Evolutionary conservation across 352 stramenopile genomes (phyloP).

Genomic region (Phytophthora sansomeana): DNA sequence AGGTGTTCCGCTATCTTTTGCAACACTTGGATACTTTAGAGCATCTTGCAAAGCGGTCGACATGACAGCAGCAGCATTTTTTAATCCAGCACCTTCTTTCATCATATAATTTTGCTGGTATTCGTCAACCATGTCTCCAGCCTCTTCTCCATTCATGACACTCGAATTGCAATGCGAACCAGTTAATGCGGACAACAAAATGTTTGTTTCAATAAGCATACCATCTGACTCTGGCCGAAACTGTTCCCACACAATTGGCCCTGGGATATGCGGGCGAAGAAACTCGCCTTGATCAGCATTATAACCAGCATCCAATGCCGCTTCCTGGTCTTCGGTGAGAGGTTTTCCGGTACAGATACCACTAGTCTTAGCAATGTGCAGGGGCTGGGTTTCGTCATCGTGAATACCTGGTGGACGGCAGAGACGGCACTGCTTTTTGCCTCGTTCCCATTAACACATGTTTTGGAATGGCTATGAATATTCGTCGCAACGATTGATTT

Average conservation of each 20-base stretch:
- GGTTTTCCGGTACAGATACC: too few species aligned
- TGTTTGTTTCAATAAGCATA: not conserved
- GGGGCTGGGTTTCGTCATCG: too few species aligned
- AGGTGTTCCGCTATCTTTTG: not conserved
- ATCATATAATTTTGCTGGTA: slow-evolving; percentile 17
- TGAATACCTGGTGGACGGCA: too few species aligned
- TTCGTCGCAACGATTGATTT: too few species aligned
- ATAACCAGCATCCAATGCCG: not conserved
- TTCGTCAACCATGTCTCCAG: slow-evolving; percentile 15
- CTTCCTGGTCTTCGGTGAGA: too few species aligned
- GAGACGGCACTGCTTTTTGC: too few species aligned
- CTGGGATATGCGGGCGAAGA: not conserved
- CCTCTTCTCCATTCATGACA: too few species aligned
- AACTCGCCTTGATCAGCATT: not conserved
- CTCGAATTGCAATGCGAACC: slow-evolving; percentile 1
- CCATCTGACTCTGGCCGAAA: not conserved
- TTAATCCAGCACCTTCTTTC: slow-evolving; percentile 6
- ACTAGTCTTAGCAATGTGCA: too few species aligned
- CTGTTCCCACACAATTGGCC: slow-evolving; percentile 1
- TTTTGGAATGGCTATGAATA: too few species aligned
- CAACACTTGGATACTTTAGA: slow-evolving; percentile 5
- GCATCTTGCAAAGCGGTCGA: not conserved
- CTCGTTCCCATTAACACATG: too few species aligned
- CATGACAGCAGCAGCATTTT: slow-evolving; percentile 4
- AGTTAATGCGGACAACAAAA: not conserved